phyloP scores from a whole-genome alignment of 2,329 filamentous ascomycete species.

The Sporothrix sp. region DNA sequence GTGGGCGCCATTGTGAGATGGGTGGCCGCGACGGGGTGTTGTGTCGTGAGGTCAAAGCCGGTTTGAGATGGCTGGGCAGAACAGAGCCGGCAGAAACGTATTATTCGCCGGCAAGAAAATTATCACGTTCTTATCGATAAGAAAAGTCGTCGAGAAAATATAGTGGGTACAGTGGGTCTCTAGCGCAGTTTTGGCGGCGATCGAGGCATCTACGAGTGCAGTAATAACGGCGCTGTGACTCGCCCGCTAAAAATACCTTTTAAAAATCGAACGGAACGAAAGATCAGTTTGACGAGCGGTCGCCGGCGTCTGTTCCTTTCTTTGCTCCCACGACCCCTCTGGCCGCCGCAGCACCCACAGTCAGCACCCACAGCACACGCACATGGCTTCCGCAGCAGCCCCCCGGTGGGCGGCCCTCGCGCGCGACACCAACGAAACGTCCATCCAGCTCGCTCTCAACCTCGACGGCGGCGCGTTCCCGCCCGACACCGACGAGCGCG shows the following conservation, averaged over 20 bases:
- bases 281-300: too few relatives aligned
- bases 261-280: background rate
- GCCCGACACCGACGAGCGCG: slow-evolving; percentile 48
- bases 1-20: slow-evolving; percentile 41
- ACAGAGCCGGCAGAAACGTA: too few relatives aligned
- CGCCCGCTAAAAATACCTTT: slow-evolving; percentile 8
- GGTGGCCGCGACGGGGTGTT: background rate
- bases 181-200: too few relatives aligned
- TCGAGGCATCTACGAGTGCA: too few relatives aligned
- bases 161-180: background rate
- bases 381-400: slow-evolving; percentile 21
- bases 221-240: slow-evolving; percentile 15
- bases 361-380: background rate
- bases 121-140: slow-evolving; percentile 14
- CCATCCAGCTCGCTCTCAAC: slow-evolving; percentile 86
- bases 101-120: too few relatives aligned
- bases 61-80: background rate
- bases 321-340: too few relatives aligned
- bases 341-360: too few relatives aligned
- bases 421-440: slow-evolving; percentile 96
- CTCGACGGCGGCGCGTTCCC: slow-evolving; percentile 70
- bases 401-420: slow-evolving; percentile 67
- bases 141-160: background rate
- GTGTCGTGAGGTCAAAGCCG: background rate
- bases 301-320: too few relatives aligned